These are phyloP conservation scores for Lentinula aciculospora DNA, from an alignment of 768 basidiomycete species.

Conservation along the genomic window DNA sequence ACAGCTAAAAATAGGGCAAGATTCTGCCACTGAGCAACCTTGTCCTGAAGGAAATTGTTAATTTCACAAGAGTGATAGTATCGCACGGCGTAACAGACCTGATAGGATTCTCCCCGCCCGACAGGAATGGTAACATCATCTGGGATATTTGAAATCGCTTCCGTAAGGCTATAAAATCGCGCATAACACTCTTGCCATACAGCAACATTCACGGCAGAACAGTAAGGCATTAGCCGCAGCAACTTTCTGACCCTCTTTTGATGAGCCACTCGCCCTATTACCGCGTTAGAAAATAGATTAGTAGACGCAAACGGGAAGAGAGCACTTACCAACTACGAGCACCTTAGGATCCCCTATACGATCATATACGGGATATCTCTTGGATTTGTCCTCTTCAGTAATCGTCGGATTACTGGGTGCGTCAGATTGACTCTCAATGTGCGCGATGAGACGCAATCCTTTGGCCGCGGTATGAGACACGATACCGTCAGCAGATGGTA, in stretches of 20 bases:
- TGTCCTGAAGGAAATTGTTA: slow-evolving; percentile 42
- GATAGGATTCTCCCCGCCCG: slow-evolving; percentile 20
- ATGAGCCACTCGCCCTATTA: slow-evolving; percentile 64
- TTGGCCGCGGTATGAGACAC: slow-evolving; percentile 67
- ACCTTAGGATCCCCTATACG: slow-evolving; percentile 74
- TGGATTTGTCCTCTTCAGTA: slow-evolving; percentile 58
- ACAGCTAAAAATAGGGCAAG: slow-evolving; percentile 73
- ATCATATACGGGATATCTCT: slow-evolving; percentile 71
- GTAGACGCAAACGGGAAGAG: neutral
- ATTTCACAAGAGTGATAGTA: neutral
- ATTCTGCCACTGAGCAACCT: slow-evolving; percentile 81
- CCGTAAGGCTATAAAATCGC: slow-evolving; percentile 64
- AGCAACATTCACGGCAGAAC: slow-evolving; percentile 63
- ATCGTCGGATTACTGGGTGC: slow-evolving; percentile 45
- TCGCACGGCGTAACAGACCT: slow-evolving; percentile 14
- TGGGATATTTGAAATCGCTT: slow-evolving; percentile 41
- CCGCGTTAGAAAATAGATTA: slow-evolving; percentile 8
- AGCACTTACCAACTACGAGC: slow-evolving; percentile 56
- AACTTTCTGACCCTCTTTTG: slow-evolving; percentile 78
- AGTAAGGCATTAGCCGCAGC: slow-evolving; percentile 55
- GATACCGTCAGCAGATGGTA: slow-evolving; percentile 63
- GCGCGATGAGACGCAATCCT: slow-evolving; percentile 61
- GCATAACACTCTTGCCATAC: slow-evolving; percentile 83
- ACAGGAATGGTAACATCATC: slow-evolving; percentile 26
- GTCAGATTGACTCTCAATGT: slow-evolving; percentile 58